Conservation (phyloP, 805 yeast species). For the Saccharomycopsis babjevae region DNA sequence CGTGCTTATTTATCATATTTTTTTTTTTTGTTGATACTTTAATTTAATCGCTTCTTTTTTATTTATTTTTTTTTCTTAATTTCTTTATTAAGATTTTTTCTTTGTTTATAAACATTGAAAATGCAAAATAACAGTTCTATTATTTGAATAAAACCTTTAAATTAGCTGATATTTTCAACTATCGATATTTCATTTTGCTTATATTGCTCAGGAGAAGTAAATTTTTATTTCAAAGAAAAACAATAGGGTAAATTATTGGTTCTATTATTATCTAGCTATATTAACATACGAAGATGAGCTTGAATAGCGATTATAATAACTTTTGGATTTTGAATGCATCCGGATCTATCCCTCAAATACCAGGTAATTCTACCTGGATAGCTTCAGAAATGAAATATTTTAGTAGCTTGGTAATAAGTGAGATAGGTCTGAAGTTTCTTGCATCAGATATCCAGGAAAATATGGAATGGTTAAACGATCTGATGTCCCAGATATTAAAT, state of each 20-base stretch:
- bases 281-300: background rate
- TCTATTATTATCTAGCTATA: background rate
- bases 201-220: background rate
- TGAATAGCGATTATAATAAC: background rate
- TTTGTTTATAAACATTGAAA: background rate
- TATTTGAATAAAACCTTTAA: no score
- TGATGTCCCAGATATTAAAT: constrained; percentile 14
- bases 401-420: constrained; percentile 7
- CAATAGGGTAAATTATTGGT: background rate
- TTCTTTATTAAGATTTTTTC: background rate
- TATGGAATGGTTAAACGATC: constrained; percentile 17
- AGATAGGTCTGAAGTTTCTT: constrained; percentile 6
- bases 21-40: background rate
- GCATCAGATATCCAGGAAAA: background rate
- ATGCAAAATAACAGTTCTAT: background rate
- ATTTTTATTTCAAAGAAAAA: no score
- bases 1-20: no score
- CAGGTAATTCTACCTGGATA: constrained; percentile 18
- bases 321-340: constrained; percentile 18
- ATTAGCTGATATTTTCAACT: no score
- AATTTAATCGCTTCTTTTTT: background rate
- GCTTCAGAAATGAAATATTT: constrained; percentile 16
- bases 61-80: background rate
- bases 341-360: constrained; percentile 4
- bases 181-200: no score